Base-by-base conservation (phyloP, 108 stramenopile genomes). In the Discostella stelligeroides region DNA sequence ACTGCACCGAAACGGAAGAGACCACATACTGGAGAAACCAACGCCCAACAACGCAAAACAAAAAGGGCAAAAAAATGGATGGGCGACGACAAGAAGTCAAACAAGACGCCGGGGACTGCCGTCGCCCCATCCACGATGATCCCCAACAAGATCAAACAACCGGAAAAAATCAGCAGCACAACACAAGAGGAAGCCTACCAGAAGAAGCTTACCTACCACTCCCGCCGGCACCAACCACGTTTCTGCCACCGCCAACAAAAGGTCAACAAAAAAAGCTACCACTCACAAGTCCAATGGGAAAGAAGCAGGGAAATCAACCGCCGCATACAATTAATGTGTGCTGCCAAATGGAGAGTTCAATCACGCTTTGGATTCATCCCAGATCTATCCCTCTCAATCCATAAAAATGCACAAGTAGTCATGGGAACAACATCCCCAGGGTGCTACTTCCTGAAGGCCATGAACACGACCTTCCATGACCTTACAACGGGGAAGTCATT, bases 401-500 rank as follows among this genome's bases (percentile, higher is more conserved):
- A 34, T 34, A 21, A 41, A 28, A 63, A 65, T 73, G 50, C 72
- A 50, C 28, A 17, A 39, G 21, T 21, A 9, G 42, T 43, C 2
- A 23, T 65, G 14, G 53, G 63, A 38, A n/a, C 7, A 18, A 73
- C 29, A 0, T 15, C 28, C 29, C 37, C 54, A 0, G 38, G 37
- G 27, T 30, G 37, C 12, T 73, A 73, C 57, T 66, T 66, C 13
- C 17, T 21, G 21, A 39, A 14, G 23, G 46, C 20, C 15, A 37
- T 2, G 8, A 40, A 73, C 29, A 27, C 50, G 1, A 57, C 75
- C 14, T 76, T 76, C 40, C 75, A 76, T 62, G 67, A 68, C 24
- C 51, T 76, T 0, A 76, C 67, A 10, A 17, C 39, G 1, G 41
- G 17, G 14, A 68, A 63, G 5, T 2, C 28, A 13, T 7, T 70